Percentiles rank a stretch among this genome's conserved stretches.
Conservation (phyloP, 2,329 filamentous ascomycete species). For the Thelonectria discophora region DNA sequence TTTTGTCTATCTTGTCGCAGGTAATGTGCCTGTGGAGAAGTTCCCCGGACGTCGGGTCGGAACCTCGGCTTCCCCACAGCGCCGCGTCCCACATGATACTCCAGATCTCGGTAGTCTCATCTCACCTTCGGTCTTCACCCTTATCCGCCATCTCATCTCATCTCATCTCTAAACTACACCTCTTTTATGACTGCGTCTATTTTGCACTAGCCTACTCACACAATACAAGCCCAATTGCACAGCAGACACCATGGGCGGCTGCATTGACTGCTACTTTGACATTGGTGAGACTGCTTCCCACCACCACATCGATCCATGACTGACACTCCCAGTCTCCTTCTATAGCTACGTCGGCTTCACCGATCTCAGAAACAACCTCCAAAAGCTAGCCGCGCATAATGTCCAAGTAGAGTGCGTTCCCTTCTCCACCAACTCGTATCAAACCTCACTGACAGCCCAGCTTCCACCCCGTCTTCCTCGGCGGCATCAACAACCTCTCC, state of each 20-base stretch:
- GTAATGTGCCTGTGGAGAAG: too few species aligned
- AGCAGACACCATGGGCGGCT: slow-evolving; percentile 60
- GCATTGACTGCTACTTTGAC: slow-evolving; percentile 74
- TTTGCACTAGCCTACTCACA: not conserved
- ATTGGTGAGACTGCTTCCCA: slow-evolving; percentile 61
- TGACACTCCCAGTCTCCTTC: slow-evolving; percentile 64
- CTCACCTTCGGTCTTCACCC: not conserved
- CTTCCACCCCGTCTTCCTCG: slow-evolving; percentile 76
- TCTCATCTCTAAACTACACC: not conserved
- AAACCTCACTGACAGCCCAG: slow-evolving; percentile 49
- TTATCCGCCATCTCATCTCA: not conserved
- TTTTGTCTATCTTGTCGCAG: too few species aligned
- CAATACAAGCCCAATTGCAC: not conserved
- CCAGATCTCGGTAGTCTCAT: not conserved
- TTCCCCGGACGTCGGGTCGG: slow-evolving; percentile 33
- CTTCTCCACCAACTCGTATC: too few species aligned
- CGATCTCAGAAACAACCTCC: slow-evolving; percentile 65
- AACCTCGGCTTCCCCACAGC: slow-evolving; percentile 35
- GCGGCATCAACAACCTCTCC: slow-evolving; percentile 68
- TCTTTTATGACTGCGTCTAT: slow-evolving; percentile 1
- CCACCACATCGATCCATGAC: not conserved
- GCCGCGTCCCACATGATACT: slow-evolving; percentile 23
- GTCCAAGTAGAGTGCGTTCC: slow-evolving; percentile 71
- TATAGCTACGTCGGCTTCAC: slow-evolving; percentile 66
- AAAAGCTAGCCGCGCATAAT: slow-evolving; percentile 63